phyloP scores from a whole-genome alignment of 2,329 filamentous ascomycete species.

The Hypoxylon sp. region DNA sequence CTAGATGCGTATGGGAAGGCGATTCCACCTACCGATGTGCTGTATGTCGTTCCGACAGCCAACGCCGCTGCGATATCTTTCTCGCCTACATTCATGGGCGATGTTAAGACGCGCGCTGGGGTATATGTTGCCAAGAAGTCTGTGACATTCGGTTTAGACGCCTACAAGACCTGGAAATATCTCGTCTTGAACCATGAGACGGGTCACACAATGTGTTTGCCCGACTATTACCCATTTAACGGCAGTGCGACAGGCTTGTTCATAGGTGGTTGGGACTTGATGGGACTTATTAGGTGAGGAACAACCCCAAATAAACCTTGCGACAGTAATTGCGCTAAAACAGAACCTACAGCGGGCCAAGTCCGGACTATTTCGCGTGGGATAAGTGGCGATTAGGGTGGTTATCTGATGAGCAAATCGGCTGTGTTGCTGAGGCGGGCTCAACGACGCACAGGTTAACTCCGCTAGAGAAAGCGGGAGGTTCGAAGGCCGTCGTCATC shows the following conservation, averaged over 20 bases:
- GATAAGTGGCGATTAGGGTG: conserved; percentile 59
- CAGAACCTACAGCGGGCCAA: conserved; percentile 45
- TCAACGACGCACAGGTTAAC: conserved; percentile 51
- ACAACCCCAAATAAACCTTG: neutral
- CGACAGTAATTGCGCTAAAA: neutral
- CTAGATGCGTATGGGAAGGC: conserved; percentile 47
- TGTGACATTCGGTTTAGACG: conserved; percentile 55
- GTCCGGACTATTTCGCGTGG: conserved; percentile 58
- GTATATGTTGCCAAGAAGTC: conserved; percentile 51
- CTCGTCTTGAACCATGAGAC: conserved; percentile 58
- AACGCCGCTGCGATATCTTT: conserved; percentile 51
- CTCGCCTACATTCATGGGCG: conserved; percentile 48
- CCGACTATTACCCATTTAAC: conserved; percentile 56
- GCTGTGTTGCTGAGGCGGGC: conserved; percentile 51
- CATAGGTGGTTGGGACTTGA: conserved; percentile 57
- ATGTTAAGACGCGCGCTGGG: conserved; percentile 47
- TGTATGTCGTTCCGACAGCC: conserved; percentile 52
- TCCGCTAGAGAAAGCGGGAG: conserved; percentile 45
- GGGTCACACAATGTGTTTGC: conserved; percentile 58
- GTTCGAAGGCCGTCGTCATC: conserved; percentile 52
- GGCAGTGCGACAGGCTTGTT: conserved; percentile 50
- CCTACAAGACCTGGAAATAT: conserved; percentile 53
- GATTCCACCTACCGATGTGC: conserved; percentile 47
- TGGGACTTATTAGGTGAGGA: conserved; percentile 53
- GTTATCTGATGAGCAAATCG: conserved; percentile 54